phyloP scores from a whole-genome alignment of 1,284 basidiomycete species.

The Cronartium quercuum region DNA sequence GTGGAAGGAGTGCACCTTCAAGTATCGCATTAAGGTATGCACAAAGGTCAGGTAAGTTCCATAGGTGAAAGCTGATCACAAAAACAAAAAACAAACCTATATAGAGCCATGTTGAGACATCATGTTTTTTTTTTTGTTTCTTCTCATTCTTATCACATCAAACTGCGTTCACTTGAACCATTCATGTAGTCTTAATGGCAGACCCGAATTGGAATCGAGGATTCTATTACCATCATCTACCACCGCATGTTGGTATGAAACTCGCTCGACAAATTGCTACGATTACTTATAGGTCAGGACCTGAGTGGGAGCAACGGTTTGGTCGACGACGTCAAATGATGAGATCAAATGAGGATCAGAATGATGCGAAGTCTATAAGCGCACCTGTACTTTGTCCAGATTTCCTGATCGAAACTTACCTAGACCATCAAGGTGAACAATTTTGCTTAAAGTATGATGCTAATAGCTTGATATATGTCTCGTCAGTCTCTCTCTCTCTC shows the following conservation, averaged over 20 bases:
- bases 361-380: background rate
- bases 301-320: constrained; percentile 97
- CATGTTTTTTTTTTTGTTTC: background rate
- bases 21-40: constrained; percentile 94
- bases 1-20: constrained; percentile 80
- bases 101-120: background rate
- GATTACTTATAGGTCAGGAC: constrained; percentile 96
- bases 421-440: constrained; percentile 94
- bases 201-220: constrained; percentile 99
- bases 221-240: constrained; percentile 83
- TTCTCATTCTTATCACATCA: background rate
- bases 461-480: constrained; percentile 93
- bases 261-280: constrained; percentile 97
- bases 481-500: constrained; percentile 11
- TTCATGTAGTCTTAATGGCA: constrained; percentile 77
- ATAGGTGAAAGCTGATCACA: background rate
- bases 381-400: constrained; percentile 73
- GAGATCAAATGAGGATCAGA: constrained; percentile 37
- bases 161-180: background rate
- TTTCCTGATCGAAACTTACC: constrained; percentile 96
- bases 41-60: constrained; percentile 60
- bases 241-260: constrained; percentile 97
- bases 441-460: constrained; percentile 99
- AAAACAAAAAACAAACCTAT: background rate
- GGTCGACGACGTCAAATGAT: constrained; percentile 58